A percentile compares a stretch with the other conserved stretches of the same genome.
Evolutionary conservation across 345 rosid genomes (phyloP).

Genomic region (Eucalyptus pauciflora): DNA sequence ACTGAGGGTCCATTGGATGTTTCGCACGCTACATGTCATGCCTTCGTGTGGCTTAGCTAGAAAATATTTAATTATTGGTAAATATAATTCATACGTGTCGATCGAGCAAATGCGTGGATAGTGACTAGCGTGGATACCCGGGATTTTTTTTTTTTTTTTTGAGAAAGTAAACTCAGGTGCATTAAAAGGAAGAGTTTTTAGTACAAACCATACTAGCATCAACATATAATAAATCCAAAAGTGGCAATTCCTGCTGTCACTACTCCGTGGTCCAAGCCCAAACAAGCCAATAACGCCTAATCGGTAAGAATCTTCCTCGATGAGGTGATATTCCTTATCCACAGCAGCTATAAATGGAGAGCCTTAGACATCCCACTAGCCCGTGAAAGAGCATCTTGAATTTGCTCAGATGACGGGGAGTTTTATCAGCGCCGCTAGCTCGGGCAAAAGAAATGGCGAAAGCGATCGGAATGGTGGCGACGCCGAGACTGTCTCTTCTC

Average conservation of each 20-base stretch:
- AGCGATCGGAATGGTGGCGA: neutral
- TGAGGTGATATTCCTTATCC: neutral
- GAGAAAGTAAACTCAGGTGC: too few relatives aligned
- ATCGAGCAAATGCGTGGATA: neutral
- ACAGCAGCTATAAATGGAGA: neutral
- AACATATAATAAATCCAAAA: too few relatives aligned
- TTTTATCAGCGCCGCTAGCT: neutral
- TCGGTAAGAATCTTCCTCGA: neutral
- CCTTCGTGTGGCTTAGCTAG: neutral
- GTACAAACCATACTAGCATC: too few relatives aligned
- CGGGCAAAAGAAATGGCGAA: neutral
- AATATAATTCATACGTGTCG: neutral
- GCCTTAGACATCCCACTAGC: neutral
- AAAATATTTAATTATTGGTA: neutral
- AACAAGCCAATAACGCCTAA: neutral
- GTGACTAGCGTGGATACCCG: neutral
- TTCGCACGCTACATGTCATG: neutral
- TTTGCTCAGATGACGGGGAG: neutral
- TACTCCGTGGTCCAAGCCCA: neutral
- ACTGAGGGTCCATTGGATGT: neutral
- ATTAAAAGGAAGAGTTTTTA: too few relatives aligned
- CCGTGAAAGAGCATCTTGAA: neutral
- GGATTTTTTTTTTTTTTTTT: too few relatives aligned
- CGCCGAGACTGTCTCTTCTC: neutral
- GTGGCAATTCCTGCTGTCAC: neutral